Conservation (phyloP, 1,284 basidiomycete genomes). For the Inonotus obliquus region DNA sequence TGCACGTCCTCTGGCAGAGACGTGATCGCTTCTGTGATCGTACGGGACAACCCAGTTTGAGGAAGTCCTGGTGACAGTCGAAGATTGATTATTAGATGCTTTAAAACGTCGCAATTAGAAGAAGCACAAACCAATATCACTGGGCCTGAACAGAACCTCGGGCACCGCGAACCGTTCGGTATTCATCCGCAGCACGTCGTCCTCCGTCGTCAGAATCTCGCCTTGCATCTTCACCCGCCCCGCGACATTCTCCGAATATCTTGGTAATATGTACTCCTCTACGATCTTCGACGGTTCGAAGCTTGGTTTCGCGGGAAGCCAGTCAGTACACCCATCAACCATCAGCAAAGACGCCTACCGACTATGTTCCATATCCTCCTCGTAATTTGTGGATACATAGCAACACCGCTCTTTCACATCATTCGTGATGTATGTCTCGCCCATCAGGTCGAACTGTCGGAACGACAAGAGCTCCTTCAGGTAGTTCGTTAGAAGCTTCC, state of each 20-base stretch:
- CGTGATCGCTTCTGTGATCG: constrained; percentile 72
- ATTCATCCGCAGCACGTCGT: constrained; percentile 82
- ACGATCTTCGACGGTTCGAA: constrained; percentile 59
- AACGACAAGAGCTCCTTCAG: constrained; percentile 92
- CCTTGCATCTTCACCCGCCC: constrained; percentile 60
- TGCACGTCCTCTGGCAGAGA: constrained; percentile 72
- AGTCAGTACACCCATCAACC: constrained; percentile 2
- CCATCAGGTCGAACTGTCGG: constrained; percentile 96
- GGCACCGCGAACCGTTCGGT: constrained; percentile 89
- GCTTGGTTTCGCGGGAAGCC: constrained; percentile 21
- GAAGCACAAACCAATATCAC: constrained; percentile 69
- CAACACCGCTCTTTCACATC: constrained; percentile 85
- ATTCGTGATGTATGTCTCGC: constrained; percentile 91
- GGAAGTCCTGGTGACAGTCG: constrained; percentile 60
- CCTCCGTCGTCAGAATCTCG: constrained; percentile 51
- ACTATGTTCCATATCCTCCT: constrained; percentile 75
- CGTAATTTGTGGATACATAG: constrained; percentile 84
- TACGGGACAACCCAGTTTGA: constrained; percentile 76
- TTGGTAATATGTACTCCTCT: constrained; percentile 87
- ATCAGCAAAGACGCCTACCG: constrained; percentile 47
- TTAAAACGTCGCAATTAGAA: constrained; percentile 4
- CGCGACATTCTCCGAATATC: constrained; percentile 68
- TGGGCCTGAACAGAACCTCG: constrained; percentile 85
- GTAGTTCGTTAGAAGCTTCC: constrained; percentile 84
- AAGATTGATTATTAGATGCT: neutral